Percentiles rank a stretch among this genome's conserved stretches.
phyloP scores from a whole-genome alignment of 129 eudicot genomes.

The Ambrosia trifida region DNA sequence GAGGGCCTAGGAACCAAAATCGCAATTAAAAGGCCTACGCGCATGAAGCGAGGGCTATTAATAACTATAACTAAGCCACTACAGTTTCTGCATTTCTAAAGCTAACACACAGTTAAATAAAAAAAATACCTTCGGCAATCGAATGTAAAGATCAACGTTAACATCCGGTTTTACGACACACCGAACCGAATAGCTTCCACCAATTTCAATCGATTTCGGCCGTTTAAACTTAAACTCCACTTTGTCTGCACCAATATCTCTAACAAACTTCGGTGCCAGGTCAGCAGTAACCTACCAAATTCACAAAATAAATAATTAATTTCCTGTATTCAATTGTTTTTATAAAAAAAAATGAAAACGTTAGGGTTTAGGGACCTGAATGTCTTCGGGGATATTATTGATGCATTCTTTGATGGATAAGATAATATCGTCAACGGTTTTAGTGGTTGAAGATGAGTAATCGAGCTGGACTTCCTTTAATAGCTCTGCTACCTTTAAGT shows the following conservation, averaged over 20 bases:
- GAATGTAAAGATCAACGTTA: constrained; percentile 64
- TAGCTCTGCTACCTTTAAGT: constrained; percentile 65
- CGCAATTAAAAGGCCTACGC: too few species aligned
- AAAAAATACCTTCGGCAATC: constrained; percentile 84
- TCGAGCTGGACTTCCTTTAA: constrained; percentile 72
- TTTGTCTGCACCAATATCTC: constrained; percentile 86
- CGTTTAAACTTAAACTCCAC: constrained; percentile 81
- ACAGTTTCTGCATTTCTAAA: background rate
- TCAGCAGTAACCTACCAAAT: constrained; percentile 66
- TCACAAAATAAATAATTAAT: background rate
- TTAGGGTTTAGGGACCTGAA: constrained; percentile 56
- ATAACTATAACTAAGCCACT: too few species aligned
- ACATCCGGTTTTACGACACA: constrained; percentile 77
- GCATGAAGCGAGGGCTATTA: too few species aligned
- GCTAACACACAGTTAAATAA: background rate
- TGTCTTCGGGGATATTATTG: constrained; percentile 53
- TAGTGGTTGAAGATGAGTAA: constrained; percentile 53
- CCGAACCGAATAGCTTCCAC: constrained; percentile 74
- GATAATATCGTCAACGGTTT: constrained; percentile 46
- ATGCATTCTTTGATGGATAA: constrained; percentile 54
- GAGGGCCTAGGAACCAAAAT: too few species aligned
- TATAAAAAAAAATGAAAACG: background rate
- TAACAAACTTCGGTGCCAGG: constrained; percentile 72
- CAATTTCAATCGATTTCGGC: constrained; percentile 61
- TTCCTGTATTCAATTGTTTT: background rate